Evolutionary conservation across 768 basidiomycete species (phyloP), one percentile per base, ranked within the genome.

Genomic region (Gloeopeniophorella convolvens): DNA sequence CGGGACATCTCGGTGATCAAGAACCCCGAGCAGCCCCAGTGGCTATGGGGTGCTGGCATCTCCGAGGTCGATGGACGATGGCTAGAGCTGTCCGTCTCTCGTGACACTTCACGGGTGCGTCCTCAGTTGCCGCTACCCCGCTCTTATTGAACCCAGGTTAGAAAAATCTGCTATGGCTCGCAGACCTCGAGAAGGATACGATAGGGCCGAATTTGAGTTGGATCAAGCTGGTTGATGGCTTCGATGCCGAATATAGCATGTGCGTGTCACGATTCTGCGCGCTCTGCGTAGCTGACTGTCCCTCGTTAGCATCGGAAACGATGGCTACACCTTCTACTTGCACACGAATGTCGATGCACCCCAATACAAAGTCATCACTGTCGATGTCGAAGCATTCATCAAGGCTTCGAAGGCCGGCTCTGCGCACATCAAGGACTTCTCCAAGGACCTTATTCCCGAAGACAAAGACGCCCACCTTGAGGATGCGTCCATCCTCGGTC

Each of bases 91-190:
- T 73, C 70, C 51, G 70, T 77, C 15, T 57, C 66, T 32, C 77
- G 74, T 60, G 87, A 87, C 59, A 84, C 80, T 18, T 75, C 82
- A 11, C 71, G 75, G 62, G 86, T 85, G 65, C 51, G 41, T 36
- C 34, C 30, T 33, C 37, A 15, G 51, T 1, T 50, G 21, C 27
- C 7, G 32, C 32, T 23, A 45, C 28, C 28, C 36, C 15, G 23
- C 20, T 33, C 1, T 20, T 42, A 23, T 39, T 44, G 18, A 39
- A 32, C 13, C 16, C 45, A 44, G 26, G 16, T 35, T 55, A 88
- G 85, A 82, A 80, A 79, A 83, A 86, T 60, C 63, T 81, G 9
- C 63, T 88, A 2, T 89, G 87, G 86, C 72, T 89, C 39, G 76
- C 83, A 6, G 80, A 88, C 56, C 70, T 88, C 7, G 61, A 76